Percentiles rank a stretch among this genome's conserved stretches.
Conservation (phyloP, 495 filamentous ascomycete species). For the Penicillium chermesinum region DNA sequence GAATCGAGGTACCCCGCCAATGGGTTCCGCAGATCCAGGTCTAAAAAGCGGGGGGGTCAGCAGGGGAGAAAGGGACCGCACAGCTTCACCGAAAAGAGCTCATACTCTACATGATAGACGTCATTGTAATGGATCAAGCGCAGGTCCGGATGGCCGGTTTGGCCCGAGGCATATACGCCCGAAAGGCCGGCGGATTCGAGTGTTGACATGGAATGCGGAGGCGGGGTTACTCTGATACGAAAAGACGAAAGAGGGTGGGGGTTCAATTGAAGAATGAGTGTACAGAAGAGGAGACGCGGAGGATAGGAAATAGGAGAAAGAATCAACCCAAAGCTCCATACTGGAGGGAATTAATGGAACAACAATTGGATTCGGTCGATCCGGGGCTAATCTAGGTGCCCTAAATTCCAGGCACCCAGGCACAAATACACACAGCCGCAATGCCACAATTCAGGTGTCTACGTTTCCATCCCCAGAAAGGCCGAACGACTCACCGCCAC, state of each 20-base stretch:
- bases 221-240: no score
- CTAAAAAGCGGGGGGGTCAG: conserved; percentile 17
- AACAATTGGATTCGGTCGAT: conserved; percentile 16
- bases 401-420: not conserved
- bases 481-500: no score
- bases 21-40: conserved; percentile 67
- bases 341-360: not conserved
- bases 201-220: conserved; percentile 22
- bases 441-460: no score
- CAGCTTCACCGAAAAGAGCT: not conserved
- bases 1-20: conserved; percentile 75
- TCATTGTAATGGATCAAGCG: conserved; percentile 89
- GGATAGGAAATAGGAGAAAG: conserved; percentile 3
- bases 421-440: not conserved
- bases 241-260: no score
- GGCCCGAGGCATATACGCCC: conserved; percentile 50
- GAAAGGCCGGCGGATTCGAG: conserved; percentile 34
- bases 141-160: conserved; percentile 57
- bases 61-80: not conserved
- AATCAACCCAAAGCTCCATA: not conserved
- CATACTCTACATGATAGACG: conserved; percentile 79
- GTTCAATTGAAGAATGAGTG: not conserved
- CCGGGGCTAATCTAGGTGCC: not conserved
- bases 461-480: no score
- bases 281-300: not conserved